Conservation (phyloP, 2,329 filamentous ascomycete species). For the Fusarium pininemorale region DNA sequence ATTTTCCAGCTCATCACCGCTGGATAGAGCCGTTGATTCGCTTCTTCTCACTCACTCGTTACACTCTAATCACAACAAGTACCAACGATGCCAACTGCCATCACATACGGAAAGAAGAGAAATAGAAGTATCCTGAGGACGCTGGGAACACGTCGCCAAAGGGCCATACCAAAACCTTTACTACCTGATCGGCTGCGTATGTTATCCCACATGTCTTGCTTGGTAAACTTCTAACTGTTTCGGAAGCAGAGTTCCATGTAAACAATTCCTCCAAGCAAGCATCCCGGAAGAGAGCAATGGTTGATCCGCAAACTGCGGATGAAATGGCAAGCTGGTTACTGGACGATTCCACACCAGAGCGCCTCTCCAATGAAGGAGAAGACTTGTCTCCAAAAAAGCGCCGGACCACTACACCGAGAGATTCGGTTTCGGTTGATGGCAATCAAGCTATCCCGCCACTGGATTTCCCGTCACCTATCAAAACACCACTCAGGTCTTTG, state of each 20-base stretch:
- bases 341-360: conserved; percentile 35
- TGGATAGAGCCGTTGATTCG: background rate
- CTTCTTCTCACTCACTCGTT: background rate
- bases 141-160: conserved; percentile 42
- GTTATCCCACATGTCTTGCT: background rate
- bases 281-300: conserved; percentile 13
- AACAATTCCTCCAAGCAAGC: conserved; percentile 10
- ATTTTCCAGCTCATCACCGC: background rate
- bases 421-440: background rate
- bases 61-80: background rate
- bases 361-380: background rate
- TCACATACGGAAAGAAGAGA: conserved; percentile 46
- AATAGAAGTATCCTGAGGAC: conserved; percentile 41
- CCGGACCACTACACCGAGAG: background rate
- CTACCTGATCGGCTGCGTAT: conserved; percentile 32
- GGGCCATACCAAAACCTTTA: conserved; percentile 22
- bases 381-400: conserved; percentile 11
- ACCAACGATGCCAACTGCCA: conserved; percentile 36
- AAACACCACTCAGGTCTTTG: background rate
- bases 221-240: background rate
- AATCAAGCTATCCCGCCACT: conserved; percentile 12
- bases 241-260: background rate
- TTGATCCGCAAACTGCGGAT: conserved; percentile 28
- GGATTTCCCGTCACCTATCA: conserved; percentile 15
- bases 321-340: conserved; percentile 46